Conservation (phyloP, 805 yeast species). For the Nakazawaea pomicola region DNA sequence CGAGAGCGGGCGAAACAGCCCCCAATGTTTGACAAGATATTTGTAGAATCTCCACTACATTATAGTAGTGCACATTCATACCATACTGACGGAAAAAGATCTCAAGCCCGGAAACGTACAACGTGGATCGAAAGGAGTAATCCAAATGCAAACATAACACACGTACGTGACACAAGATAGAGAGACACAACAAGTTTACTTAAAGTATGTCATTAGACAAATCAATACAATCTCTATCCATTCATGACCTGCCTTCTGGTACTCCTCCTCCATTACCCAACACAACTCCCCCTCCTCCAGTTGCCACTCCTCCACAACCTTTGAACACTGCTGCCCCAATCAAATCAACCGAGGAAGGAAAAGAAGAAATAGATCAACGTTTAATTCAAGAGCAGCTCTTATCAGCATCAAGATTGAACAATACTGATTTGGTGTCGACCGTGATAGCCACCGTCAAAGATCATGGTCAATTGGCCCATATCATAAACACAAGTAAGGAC, state of each 20-base stretch:
- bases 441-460: slow-evolving; percentile 32
- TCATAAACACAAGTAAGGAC: slow-evolving; percentile 68
- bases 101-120: no score
- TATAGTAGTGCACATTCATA: no score
- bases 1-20: no score
- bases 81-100: no score
- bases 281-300: slow-evolving; percentile 2
- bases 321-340: no score
- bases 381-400: slow-evolving; percentile 70
- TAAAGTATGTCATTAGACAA: slow-evolving; percentile 2
- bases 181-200: background rate
- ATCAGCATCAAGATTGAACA: slow-evolving; percentile 86
- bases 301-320: background rate
- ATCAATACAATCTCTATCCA: slow-evolving; percentile 1
- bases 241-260: background rate
- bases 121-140: no score
- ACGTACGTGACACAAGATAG: no score
- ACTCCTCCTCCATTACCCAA: slow-evolving; percentile 9
- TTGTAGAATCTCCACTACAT: no score
- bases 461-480: slow-evolving; percentile 31
- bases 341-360: background rate
- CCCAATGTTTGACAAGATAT: no score
- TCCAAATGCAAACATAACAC: no score
- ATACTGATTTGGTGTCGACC: slow-evolving; percentile 60
- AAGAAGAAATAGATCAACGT: slow-evolving; percentile 54